Base-by-base conservation (phyloP, 2,329 filamentous ascomycete genomes). In the Cladosporium austrohemisphaericum region DNA sequence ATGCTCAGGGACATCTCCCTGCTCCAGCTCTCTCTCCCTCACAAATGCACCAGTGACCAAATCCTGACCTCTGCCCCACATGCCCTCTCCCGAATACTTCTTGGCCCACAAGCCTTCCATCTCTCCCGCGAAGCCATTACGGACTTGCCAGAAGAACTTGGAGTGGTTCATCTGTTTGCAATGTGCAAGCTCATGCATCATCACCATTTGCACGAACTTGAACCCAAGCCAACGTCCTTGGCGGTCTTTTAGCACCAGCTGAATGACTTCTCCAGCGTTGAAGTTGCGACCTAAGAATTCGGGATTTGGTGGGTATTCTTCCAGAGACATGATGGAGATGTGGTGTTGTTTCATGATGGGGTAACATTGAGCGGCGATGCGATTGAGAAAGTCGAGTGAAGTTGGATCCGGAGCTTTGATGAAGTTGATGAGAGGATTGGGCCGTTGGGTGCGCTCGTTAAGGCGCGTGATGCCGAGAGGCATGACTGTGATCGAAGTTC, bases 121-220 rank as follows among this genome's bases (percentile, higher is more conserved):
- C 49, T 88, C 78, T 7, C 75, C 76, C 1, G 86, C 84, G 62
- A 86, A 93, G 33, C 74, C 70, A 65, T 93, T 86, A 38, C 88
- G 75, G 14, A 91, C 84, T 8, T 79, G 78, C 88, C 89, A 95
- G 61, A 95, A 95, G 2, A 80, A 81, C 49, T 80, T 77, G 1
- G 83, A 85, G 65, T 95, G 89, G 65, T 95, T 94, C 90, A 95
- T 95, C 65, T 95, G 85, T 66, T 88, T 86, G 75, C 86, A 91
- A 66, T 94, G 88, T 3, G 88, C 88, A 23, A 94, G 73, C 62
- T 93, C 88, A 65, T 95, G 89, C 81, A 94, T 91, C 89, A 95
- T 94, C 57, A 94, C 88, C 86, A 93, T 92, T 68, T 93, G 87
- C 13, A 95, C 86, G 62, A 90, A 89, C 53, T 81, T 76, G 62